Percentiles rank a stretch among this genome's conserved stretches.
phyloP scores from a whole-genome alignment of 129 eudicot genomes.

The Flaveria linearis region DNA sequence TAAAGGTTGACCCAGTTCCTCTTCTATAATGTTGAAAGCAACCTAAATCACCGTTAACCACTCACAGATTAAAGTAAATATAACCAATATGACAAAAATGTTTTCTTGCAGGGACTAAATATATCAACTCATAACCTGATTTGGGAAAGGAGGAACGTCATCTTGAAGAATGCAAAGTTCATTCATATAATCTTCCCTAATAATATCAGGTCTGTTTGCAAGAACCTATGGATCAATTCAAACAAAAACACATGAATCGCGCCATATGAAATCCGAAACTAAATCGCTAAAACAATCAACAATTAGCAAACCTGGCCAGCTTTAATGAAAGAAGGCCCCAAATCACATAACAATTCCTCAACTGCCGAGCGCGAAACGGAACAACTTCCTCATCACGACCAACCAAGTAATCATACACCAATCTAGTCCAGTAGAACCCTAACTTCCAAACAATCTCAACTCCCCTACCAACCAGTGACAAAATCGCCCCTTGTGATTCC shows the following conservation, averaged over 20 bases:
- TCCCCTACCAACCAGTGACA: conserved; percentile 85
- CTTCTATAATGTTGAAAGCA: conserved; percentile 97
- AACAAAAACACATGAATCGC: neutral
- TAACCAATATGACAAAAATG: conserved; percentile 11
- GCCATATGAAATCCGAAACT: neutral
- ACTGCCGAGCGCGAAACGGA: conserved; percentile 96
- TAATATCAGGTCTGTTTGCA: conserved; percentile 97
- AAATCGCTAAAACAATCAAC: neutral
- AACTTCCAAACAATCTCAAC: conserved; percentile 92
- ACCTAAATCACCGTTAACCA: conserved; percentile 63
- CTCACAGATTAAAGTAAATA: conserved; percentile 32
- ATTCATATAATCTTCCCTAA: conserved; percentile 98
- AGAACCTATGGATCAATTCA: conserved; percentile 58
- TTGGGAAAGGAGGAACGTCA: conserved; percentile 96
- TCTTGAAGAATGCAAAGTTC: conserved; percentile 99
- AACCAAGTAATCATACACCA: conserved; percentile 77
- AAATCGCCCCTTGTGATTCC: conserved; percentile 82
- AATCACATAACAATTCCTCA: conserved; percentile 77
- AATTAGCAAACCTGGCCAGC: conserved; percentile 83
- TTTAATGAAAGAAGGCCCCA: conserved; percentile 98
- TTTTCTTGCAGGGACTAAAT: conserved; percentile 21
- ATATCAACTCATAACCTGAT: conserved; percentile 60
- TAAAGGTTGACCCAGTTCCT: conserved; percentile 95
- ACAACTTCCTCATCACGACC: conserved; percentile 99
- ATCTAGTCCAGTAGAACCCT: conserved; percentile 86